Conservation (phyloP, 1,139 yeast genomes). For the Pneumocystis carinii region DNA sequence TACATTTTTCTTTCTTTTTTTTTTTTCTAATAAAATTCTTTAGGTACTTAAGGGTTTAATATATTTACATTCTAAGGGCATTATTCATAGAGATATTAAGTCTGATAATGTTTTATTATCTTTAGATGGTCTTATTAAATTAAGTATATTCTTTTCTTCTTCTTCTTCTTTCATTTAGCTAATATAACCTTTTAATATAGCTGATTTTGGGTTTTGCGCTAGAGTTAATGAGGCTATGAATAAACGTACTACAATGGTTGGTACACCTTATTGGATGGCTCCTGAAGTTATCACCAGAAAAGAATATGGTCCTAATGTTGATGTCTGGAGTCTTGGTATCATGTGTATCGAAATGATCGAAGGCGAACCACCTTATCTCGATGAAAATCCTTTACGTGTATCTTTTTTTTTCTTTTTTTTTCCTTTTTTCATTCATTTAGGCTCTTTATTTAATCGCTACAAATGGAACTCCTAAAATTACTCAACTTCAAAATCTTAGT, state of each 20-base stretch:
- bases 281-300: constrained; percentile 92
- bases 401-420: constrained; percentile 19
- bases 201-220: constrained; percentile 72
- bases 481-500: constrained; percentile 73
- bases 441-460: constrained; percentile 89
- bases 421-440: constrained; percentile 13
- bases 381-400: constrained; percentile 65
- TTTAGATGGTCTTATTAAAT: constrained; percentile 72
- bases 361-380: constrained; percentile 95
- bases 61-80: constrained; percentile 84
- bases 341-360: constrained; percentile 98
- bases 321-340: constrained; percentile 93
- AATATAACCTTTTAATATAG: background rate
- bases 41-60: constrained; percentile 49
- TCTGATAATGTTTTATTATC: constrained; percentile 81
- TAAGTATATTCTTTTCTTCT: constrained; percentile 46
- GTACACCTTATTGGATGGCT: constrained; percentile 99
- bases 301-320: constrained; percentile 94
- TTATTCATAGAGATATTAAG: constrained; percentile 90
- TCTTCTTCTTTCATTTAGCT: background rate
- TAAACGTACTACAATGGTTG: constrained; percentile 94
- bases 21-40: background rate
- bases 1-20: background rate
- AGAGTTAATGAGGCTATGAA: constrained; percentile 75
- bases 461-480: constrained; percentile 84